Evolutionary conservation across 2,329 filamentous ascomycete genomes (phyloP).

Genomic region (Trichoderma lentiforme): DNA sequence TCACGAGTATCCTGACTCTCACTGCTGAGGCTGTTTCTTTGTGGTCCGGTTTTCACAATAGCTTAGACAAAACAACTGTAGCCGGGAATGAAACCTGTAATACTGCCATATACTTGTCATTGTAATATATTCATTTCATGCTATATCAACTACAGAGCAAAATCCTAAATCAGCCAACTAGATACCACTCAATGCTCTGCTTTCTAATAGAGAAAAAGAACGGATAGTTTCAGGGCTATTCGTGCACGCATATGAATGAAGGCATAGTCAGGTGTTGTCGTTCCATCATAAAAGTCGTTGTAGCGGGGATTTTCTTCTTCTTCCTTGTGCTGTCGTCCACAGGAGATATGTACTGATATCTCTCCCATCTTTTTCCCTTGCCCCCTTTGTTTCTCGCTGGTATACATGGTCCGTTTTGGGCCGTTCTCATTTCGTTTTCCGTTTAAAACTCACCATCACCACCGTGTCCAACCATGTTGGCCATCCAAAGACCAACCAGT

Average conservation of each 20-base stretch:
- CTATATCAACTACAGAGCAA: conserved; percentile 8
- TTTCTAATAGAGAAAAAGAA: conserved; percentile 4
- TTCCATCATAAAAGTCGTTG: conserved; percentile 40
- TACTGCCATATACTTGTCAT: background rate
- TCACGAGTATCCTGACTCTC: background rate
- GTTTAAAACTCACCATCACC: conserved; percentile 58
- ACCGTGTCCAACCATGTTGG: conserved; percentile 59
- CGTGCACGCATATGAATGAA: conserved; percentile 12
- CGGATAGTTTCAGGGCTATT: conserved; percentile 9
- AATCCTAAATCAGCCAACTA: conserved; percentile 7
- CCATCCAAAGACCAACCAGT: conserved; percentile 69
- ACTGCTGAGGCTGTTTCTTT: background rate
- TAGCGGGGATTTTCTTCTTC: conserved; percentile 32
- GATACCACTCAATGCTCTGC: conserved; percentile 6
- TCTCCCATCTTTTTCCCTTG: background rate
- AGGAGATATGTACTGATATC: background rate
- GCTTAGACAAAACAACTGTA: background rate
- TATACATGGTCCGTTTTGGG: conserved; percentile 15
- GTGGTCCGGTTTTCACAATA: background rate
- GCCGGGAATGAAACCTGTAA: background rate
- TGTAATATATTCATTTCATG: background rate
- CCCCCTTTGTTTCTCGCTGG: conserved; percentile 24
- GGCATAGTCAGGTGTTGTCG: conserved; percentile 30
- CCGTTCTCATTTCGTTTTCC: background rate
- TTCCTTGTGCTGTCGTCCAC: conserved; percentile 28